These are phyloP conservation scores for Pseudohalonectria lignicola DNA, from an alignment of 2,329 filamentous ascomycete genomes.

Conservation along the genomic window DNA sequence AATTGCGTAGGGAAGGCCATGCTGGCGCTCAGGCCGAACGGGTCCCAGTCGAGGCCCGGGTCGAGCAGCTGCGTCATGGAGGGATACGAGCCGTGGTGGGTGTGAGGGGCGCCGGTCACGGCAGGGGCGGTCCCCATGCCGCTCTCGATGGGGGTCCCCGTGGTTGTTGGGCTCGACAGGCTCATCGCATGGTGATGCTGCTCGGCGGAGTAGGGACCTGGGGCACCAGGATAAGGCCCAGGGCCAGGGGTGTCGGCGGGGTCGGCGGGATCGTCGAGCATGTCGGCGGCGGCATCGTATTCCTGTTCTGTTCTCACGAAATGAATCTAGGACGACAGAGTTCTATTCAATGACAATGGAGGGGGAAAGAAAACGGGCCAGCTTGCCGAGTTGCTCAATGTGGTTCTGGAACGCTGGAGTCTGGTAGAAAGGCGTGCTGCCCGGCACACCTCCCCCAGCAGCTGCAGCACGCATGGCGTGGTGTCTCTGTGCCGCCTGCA, in stretches of 20 bases:
- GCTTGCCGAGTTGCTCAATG: constrained; percentile 91
- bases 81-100: constrained; percentile 57
- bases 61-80: constrained; percentile 57
- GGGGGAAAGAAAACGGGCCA: constrained; percentile 38
- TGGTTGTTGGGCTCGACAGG: constrained; percentile 11
- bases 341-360: constrained; percentile 33
- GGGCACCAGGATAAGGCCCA: constrained; percentile 47
- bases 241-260: constrained; percentile 51
- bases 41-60: constrained; percentile 82
- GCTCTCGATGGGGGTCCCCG: constrained; percentile 7
- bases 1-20: constrained; percentile 91
- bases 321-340: constrained; percentile 60
- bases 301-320: constrained; percentile 75
- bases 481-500: constrained; percentile 20
- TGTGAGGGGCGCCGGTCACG: constrained; percentile 19
- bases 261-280: constrained; percentile 72
- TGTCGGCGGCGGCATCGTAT: constrained; percentile 82
- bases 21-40: constrained; percentile 84
- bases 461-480: constrained; percentile 3
- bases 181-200: not conserved
- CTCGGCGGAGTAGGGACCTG: constrained; percentile 16
- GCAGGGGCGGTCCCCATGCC: constrained; percentile 1
- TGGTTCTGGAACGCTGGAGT: constrained; percentile 81
- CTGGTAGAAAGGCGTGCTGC: constrained; percentile 57
- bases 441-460: constrained; percentile 3